These are phyloP conservation scores for Calonectria ilicicola DNA, from an alignment of 2,329 filamentous ascomycete species.

Conservation along the genomic window DNA sequence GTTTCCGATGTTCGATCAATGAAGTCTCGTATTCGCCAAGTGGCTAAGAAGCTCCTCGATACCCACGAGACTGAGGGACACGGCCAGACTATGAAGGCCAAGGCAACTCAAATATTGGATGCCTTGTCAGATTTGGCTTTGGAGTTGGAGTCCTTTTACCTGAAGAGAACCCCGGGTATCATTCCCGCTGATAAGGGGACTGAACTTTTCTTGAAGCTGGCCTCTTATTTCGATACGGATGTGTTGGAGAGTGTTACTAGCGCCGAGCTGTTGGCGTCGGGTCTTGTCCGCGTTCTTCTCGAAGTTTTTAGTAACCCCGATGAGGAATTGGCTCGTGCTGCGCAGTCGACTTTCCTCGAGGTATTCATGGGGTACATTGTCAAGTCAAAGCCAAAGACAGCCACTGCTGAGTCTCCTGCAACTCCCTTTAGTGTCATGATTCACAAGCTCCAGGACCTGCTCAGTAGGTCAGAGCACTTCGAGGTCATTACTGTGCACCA, in stretches of 20 bases:
- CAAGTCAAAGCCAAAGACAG: conserved; percentile 73
- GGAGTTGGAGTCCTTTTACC: conserved; percentile 80
- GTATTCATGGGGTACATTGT: conserved; percentile 88
- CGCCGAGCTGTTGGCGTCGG: conserved; percentile 91
- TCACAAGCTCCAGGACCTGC: conserved; percentile 93
- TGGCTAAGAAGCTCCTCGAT: conserved; percentile 87
- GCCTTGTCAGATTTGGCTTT: conserved; percentile 78
- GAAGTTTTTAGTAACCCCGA: conserved; percentile 83
- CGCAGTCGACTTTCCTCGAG: conserved; percentile 87
- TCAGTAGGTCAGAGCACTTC: conserved; percentile 97
- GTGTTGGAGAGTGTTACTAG: conserved; percentile 94
- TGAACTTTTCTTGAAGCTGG: conserved; percentile 79
- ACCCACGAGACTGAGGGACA: conserved; percentile 82
- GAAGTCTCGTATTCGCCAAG: conserved; percentile 74
- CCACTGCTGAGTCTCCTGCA: conserved; percentile 74
- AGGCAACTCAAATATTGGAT: conserved; percentile 80
- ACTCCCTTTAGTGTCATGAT: conserved; percentile 93
- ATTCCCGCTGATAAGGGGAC: conserved; percentile 65
- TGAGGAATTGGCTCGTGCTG: conserved; percentile 70
- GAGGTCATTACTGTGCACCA: conserved; percentile 97
- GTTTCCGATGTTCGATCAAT: conserved; percentile 66
- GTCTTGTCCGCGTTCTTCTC: conserved; percentile 86
- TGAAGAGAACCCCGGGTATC: conserved; percentile 62
- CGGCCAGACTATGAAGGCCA: conserved; percentile 79
- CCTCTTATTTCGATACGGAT: conserved; percentile 88